A percentile compares a stretch with the other conserved stretches of the same genome.
These are phyloP conservation scores for Phytopythium delawarense DNA, from an alignment of 352 stramenopile genomes.

Conservation along the genomic window DNA sequence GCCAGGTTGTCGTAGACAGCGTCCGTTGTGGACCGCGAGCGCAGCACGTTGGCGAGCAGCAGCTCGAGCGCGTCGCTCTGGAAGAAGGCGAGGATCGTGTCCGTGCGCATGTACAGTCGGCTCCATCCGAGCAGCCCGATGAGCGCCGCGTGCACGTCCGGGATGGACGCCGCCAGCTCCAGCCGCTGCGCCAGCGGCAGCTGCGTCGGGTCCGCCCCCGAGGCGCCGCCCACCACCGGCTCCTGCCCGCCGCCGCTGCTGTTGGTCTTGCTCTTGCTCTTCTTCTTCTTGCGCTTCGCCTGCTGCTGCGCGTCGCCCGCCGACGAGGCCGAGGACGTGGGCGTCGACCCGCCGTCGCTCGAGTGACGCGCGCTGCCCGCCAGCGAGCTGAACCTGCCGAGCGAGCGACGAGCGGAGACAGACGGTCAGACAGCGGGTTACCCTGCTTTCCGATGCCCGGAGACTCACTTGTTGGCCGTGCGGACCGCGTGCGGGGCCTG, in stretches of 20 bases:
- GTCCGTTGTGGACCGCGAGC: conserved; percentile 22
- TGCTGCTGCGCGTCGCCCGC: conserved; percentile 30
- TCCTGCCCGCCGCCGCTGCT: background rate
- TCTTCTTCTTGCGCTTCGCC: conserved; percentile 9
- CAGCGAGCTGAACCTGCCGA: conserved; percentile 25
- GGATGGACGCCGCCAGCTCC: conserved; percentile 63
- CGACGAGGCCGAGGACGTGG: conserved; percentile 15
- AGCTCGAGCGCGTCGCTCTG: conserved; percentile 57
- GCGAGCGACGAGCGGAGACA: background rate
- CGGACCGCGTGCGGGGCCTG: conserved; percentile 25
- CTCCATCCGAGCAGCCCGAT: conserved; percentile 75
- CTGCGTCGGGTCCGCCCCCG: conserved; percentile 27
- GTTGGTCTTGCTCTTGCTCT: background rate
- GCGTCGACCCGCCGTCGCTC: conserved; percentile 20
- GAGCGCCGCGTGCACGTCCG: conserved; percentile 66
- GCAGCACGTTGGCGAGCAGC: conserved; percentile 59
- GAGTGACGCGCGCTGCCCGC: conserved; percentile 18
- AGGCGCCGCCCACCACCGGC: background rate
- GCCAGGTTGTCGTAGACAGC: conserved; percentile 55
- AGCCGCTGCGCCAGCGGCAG: conserved; percentile 51
- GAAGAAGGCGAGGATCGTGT: conserved; percentile 70
- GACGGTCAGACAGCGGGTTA: no score
- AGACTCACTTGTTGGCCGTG: conserved; percentile 26
- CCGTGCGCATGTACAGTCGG: conserved; percentile 48
- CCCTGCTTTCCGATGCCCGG: no score